Base-by-base conservation (phyloP, 2,329 filamentous ascomycete genomes). In the Cylindrodendrum hubeiense region DNA sequence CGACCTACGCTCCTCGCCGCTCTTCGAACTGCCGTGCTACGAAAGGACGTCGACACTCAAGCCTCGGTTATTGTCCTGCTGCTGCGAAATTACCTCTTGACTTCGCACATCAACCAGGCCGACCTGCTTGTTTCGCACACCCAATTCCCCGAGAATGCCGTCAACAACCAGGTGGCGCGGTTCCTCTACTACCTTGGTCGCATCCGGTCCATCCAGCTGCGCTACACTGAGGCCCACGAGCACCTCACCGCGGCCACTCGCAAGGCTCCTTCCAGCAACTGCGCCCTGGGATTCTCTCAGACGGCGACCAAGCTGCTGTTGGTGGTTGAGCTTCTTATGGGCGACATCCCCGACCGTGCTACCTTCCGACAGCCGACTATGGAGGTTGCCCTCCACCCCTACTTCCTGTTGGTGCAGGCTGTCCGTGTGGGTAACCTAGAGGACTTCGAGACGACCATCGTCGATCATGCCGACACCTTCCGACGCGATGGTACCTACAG, bases 151-250 rank as follows among this genome's bases (percentile, higher is more conserved):
- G 88, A 95, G 68, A 94, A 94, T 75, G 96, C 96, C 5, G 94
- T 95, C 70, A 99, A 98, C 84, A 99, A 98, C 80, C 96, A 99
- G 83, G 95, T 99, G 70, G 97, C 96, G 68, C 91, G 96, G 67
- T 99, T 97, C 84, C 86, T 98, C 63, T 99, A 97, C 87, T 99
- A 99, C 81, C 89, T 99, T 13, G 96, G 96, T 66, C 93, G 95
- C 72, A 98, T 98, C 81, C 92, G 96, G 67, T 94, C 96, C 58
- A 97, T 98, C 75, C 96, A 99, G 84, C 87, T 99, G 71, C 92
- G 93, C 72, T 99, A 99, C 84, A 98, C 96, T 9, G 95, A 98
- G 79, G 96, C 96, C 22, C 96, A 99, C 76, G 93, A 97, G 78
- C 94, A 98, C 80, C 85, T 99, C 69, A 94, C 93, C 46, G 94